phyloP scores from a whole-genome alignment of 768 basidiomycete species.

The Fomitopsis serialis region DNA sequence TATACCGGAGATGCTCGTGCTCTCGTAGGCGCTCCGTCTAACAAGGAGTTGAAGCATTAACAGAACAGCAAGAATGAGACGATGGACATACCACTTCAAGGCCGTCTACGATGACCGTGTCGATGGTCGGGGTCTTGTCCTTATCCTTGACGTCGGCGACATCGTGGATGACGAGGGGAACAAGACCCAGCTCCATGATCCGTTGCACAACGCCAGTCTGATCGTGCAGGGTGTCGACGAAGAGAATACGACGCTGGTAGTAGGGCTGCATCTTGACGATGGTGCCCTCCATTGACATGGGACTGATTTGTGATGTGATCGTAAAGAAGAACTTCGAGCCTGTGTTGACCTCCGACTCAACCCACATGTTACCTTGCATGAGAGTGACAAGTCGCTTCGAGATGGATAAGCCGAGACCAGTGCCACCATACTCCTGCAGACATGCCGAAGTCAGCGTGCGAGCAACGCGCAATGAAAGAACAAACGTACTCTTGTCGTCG shows the following conservation, averaged over 20 bases:
- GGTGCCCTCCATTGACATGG: constrained; percentile 66
- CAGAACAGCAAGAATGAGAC: constrained; percentile 4
- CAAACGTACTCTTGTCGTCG: constrained; percentile 78
- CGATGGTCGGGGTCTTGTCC: constrained; percentile 81
- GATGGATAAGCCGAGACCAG: constrained; percentile 93
- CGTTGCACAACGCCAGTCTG: constrained; percentile 68
- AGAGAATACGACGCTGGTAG: constrained; percentile 82
- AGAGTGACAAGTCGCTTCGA: constrained; percentile 95
- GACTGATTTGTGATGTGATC: constrained; percentile 80
- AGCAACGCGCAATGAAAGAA: neutral
- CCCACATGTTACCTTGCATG: constrained; percentile 99
- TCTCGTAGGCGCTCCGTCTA: constrained; percentile 89
- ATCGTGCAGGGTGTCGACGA: constrained; percentile 83
- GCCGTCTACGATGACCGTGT: constrained; percentile 94
- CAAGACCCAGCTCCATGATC: constrained; percentile 72
- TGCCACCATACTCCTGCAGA: constrained; percentile 89
- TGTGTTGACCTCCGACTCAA: constrained; percentile 88
- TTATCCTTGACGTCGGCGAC: constrained; percentile 81
- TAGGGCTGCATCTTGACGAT: constrained; percentile 82
- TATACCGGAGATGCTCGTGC: constrained; percentile 91
- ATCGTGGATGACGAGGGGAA: constrained; percentile 71
- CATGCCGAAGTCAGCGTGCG: neutral
- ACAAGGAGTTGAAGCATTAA: neutral
- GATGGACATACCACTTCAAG: constrained; percentile 64
- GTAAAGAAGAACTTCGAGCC: constrained; percentile 98